Evolutionary conservation across 192 early-diverging fungal genomes (phyloP).

Genomic region (Obelidium mucronatum): DNA sequence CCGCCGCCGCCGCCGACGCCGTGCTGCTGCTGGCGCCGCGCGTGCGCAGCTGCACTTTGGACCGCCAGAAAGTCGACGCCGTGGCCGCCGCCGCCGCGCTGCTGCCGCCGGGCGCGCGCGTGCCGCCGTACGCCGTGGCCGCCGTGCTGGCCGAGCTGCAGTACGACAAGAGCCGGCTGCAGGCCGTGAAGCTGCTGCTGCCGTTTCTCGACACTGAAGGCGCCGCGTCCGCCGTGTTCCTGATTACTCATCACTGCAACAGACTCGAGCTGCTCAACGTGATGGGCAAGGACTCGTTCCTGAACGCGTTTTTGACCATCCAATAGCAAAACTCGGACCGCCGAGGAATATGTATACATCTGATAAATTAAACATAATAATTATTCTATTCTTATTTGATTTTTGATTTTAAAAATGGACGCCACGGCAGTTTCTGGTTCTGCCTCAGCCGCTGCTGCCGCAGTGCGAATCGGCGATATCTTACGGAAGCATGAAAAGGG

Average conservation of each 20-base stretch:
- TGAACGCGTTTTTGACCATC: background rate
- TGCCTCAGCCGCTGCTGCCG: background rate
- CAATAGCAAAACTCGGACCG: background rate
- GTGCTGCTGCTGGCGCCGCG: conserved; percentile 2
- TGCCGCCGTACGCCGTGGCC: conserved; percentile 8
- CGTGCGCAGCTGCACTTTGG: conserved; percentile 28
- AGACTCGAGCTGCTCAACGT: conserved; percentile 12
- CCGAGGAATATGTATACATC: too few relatives aligned
- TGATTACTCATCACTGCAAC: conserved; percentile 22
- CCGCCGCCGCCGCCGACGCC: background rate
- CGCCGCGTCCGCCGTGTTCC: conserved; percentile 9
- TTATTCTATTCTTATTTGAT: too few relatives aligned
- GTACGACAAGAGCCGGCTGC: conserved; percentile 21
- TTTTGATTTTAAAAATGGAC: background rate
- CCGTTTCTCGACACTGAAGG: conserved; percentile 29
- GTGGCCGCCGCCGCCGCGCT: background rate
- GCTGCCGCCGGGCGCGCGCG: background rate
- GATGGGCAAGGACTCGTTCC: conserved; percentile 13
- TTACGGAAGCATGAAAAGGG: conserved; percentile 11
- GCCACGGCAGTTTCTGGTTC: background rate
- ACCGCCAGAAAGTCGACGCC: conserved; percentile 12
- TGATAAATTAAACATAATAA: too few relatives aligned
- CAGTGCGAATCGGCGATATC: background rate
- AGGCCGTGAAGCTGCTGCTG: conserved; percentile 13
- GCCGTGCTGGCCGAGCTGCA: conserved; percentile 14